phyloP scores from a whole-genome alignment of 208 protist genomes.

The Porcisia hertigi region DNA sequence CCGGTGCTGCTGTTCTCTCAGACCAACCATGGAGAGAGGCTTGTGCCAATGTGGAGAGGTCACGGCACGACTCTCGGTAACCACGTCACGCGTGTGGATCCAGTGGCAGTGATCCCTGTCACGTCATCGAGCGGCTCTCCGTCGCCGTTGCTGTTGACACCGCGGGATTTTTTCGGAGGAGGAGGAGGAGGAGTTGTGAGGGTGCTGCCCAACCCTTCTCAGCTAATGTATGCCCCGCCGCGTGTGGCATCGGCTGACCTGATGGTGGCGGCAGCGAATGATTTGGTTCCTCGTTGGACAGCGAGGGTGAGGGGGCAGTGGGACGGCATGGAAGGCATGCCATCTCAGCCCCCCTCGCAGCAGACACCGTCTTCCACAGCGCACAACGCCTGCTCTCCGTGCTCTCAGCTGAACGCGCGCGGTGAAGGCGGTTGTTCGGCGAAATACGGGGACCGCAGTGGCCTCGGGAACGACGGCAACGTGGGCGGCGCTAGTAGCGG shows the following conservation, averaged over 20 bases:
- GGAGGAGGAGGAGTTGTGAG: neutral
- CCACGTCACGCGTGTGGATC: neutral
- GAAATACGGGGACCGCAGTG: neutral
- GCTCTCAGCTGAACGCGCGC: conserved; percentile 4
- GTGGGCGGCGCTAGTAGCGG: neutral
- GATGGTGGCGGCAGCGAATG: neutral
- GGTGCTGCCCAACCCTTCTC: neutral
- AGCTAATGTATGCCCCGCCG: conserved; percentile 10
- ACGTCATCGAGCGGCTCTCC: neutral
- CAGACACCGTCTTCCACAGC: neutral
- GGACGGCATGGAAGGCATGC: neutral
- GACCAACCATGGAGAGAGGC: neutral
- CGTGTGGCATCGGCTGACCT: conserved; percentile 4
- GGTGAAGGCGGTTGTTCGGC: neutral
- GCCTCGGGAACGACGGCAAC: neutral
- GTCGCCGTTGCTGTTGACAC: neutral
- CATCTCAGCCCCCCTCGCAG: neutral
- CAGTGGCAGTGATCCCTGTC: neutral
- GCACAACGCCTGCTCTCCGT: neutral
- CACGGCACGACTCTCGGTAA: conserved; percentile 2
- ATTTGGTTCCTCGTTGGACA: neutral
- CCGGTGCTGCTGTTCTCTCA: neutral
- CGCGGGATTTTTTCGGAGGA: neutral
- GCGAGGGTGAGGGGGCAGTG: neutral
- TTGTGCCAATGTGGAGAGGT: neutral